A percentile compares a stretch with the other conserved stretches of the same genome.
Conservation (phyloP, 73 alveolate species). For the Effrenium voratum region DNA sequence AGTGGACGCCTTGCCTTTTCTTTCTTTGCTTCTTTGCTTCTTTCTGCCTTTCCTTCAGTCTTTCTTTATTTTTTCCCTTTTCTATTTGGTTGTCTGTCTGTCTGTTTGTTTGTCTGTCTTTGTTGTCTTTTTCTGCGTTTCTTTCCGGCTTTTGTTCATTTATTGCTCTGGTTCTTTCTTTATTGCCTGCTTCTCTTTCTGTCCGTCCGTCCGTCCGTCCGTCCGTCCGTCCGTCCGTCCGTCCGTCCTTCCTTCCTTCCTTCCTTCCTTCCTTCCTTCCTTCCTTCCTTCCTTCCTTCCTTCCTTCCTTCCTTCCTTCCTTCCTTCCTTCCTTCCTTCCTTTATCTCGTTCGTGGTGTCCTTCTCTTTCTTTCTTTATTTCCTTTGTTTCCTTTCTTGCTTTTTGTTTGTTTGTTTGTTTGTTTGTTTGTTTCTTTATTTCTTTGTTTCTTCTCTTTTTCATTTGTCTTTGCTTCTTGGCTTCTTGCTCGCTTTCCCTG, state of each 20-base stretch:
- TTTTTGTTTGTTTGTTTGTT: too few species aligned
- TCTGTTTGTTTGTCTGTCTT: too few species aligned
- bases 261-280: slow-evolving; percentile 52
- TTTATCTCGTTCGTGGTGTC: neutral
- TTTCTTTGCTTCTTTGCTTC: too few species aligned
- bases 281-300: slow-evolving; percentile 49
- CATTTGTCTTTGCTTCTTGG: too few species aligned
- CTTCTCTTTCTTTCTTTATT: neutral
- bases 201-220: neutral
- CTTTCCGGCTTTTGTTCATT: slow-evolving; percentile 69
- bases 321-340: slow-evolving; percentile 62
- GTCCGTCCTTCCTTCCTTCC: slow-evolving; percentile 41
- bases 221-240: neutral
- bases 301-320: slow-evolving; percentile 54
- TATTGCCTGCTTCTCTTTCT: neutral
- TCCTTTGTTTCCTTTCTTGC: neutral
- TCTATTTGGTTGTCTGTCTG: too few species aligned
- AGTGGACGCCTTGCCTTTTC: too few species aligned
- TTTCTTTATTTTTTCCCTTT: too few species aligned
- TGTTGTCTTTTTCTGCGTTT: too few species aligned
- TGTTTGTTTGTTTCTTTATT: neutral
- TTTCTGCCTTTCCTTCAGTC: too few species aligned
- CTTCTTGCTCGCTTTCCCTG: too few species aligned
- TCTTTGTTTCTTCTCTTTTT: slow-evolving; percentile 30
- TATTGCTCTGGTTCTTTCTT: slow-evolving; percentile 6